Percentiles rank a stretch among this genome's conserved stretches.
These are phyloP conservation scores for Sporothrix inflata DNA, from an alignment of 2,329 filamentous ascomycete genomes.

Conservation along the genomic window DNA sequence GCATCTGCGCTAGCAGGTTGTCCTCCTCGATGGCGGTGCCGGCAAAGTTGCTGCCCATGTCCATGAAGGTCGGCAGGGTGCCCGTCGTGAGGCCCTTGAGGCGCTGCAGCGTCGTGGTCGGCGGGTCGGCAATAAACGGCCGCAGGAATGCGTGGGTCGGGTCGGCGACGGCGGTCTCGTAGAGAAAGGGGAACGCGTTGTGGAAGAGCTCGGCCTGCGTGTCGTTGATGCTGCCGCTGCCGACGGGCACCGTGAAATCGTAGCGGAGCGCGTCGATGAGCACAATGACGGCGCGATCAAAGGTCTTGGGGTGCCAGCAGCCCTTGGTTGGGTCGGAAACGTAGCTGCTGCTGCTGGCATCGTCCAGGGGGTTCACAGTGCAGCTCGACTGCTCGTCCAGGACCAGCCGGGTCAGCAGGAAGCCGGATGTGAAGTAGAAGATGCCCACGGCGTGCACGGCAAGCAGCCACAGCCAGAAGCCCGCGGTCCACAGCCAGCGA, in stretches of 20 bases:
- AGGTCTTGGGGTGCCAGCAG: constrained; percentile 96
- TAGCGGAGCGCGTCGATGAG: constrained; percentile 93
- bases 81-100: constrained; percentile 94
- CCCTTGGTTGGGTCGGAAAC: constrained; percentile 60
- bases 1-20: constrained; percentile 69
- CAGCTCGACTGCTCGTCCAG: constrained; percentile 77
- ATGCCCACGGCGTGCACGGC: constrained; percentile 79
- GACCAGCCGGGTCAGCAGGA: constrained; percentile 84
- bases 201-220: constrained; percentile 62
- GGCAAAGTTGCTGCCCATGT: constrained; percentile 92
- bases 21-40: constrained; percentile 96
- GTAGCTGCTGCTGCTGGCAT: constrained; percentile 38
- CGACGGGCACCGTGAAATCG: constrained; percentile 88
- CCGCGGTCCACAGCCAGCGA: constrained; percentile 61
- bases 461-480: constrained; percentile 72
- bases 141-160: constrained; percentile 86
- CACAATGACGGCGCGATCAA: constrained; percentile 87
- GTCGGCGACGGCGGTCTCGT: constrained; percentile 74
- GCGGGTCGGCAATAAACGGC: constrained; percentile 96
- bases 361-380: constrained; percentile 66
- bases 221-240: constrained; percentile 44
- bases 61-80: constrained; percentile 91
- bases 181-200: constrained; percentile 82
- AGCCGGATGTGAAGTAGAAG: constrained; percentile 91
- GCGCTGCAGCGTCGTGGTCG: constrained; percentile 88